Percentiles rank a stretch among this genome's conserved stretches.
Evolutionary conservation across 805 yeast species (phyloP).

Genomic region (Wickerhamomyces sydowiorum): DNA sequence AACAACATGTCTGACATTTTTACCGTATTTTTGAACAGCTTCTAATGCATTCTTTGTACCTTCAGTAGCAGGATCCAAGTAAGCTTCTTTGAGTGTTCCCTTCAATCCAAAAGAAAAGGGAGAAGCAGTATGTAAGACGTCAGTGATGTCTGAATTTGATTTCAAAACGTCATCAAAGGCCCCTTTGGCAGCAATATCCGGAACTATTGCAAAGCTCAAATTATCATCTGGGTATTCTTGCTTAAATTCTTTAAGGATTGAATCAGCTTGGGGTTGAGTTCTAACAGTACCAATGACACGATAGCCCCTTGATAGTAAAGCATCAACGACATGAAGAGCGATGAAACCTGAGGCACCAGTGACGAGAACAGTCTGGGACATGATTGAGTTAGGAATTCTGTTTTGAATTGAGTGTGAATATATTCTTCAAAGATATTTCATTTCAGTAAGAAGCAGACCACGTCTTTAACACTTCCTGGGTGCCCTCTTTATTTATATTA

Average conservation of each 20-base stretch:
- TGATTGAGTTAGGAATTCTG: background rate
- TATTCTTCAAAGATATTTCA: too few relatives aligned
- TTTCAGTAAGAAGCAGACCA: too few relatives aligned
- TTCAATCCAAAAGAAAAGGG: background rate
- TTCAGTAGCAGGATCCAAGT: background rate
- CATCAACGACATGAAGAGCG: background rate
- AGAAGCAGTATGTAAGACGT: background rate
- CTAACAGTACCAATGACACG: background rate
- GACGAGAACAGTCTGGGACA: background rate
- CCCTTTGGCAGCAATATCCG: background rate
- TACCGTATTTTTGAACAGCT: conserved; percentile 10
- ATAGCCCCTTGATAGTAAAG: background rate
- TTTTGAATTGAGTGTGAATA: background rate
- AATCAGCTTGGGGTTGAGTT: background rate
- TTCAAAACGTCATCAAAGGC: background rate
- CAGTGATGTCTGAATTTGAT: background rate
- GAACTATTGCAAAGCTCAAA: background rate
- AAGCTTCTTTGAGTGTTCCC: background rate
- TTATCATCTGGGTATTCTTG: background rate
- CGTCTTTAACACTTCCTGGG: too few relatives aligned
- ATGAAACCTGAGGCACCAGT: background rate
- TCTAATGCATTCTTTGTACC: background rate
- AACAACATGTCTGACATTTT: conserved; percentile 39
- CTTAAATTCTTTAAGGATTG: background rate
- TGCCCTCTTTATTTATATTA: too few relatives aligned